phyloP scores from a whole-genome alignment of 1,284 basidiomycete genomes.

The Inonotus hispidus region DNA sequence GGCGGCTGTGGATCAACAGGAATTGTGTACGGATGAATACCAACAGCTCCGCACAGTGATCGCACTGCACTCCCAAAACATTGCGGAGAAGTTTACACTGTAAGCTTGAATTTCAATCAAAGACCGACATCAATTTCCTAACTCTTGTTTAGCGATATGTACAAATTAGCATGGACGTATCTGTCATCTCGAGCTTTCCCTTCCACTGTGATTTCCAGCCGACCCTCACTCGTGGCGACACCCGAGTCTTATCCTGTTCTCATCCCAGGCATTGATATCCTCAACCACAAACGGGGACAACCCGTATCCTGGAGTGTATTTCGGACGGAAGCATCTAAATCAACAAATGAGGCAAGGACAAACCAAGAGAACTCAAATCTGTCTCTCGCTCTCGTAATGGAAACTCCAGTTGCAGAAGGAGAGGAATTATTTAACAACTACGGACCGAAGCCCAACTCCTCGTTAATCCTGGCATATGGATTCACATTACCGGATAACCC shows the following conservation, averaged over 20 bases:
- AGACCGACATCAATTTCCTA: not conserved
- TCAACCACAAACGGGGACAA: constrained; percentile 74
- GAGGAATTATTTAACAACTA: constrained; percentile 87
- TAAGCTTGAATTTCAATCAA: constrained; percentile 31
- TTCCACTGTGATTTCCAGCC: constrained; percentile 63
- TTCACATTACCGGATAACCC: constrained; percentile 74
- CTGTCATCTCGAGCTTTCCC: constrained; percentile 87
- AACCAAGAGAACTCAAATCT: constrained; percentile 13
- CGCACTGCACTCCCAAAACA: constrained; percentile 31
- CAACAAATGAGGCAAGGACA: not conserved
- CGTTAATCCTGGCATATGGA: constrained; percentile 84
- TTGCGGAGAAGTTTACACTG: constrained; percentile 62
- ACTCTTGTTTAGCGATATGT: constrained; percentile 51
- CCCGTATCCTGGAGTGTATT: constrained; percentile 77
- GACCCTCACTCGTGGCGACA: constrained; percentile 46
- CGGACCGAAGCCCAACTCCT: constrained; percentile 79
- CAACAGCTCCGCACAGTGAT: constrained; percentile 41
- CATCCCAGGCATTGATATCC: constrained; percentile 77
- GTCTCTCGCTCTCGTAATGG: constrained; percentile 40
- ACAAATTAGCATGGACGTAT: constrained; percentile 67
- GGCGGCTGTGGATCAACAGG: constrained; percentile 59
- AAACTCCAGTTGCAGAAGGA: constrained; percentile 35
- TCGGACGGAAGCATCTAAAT: constrained; percentile 24
- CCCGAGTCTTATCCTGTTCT: constrained; percentile 68
- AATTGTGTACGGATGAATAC: constrained; percentile 60